Conservation (phyloP, 179 eudicot species). For the Patellifolia procumbens region DNA sequence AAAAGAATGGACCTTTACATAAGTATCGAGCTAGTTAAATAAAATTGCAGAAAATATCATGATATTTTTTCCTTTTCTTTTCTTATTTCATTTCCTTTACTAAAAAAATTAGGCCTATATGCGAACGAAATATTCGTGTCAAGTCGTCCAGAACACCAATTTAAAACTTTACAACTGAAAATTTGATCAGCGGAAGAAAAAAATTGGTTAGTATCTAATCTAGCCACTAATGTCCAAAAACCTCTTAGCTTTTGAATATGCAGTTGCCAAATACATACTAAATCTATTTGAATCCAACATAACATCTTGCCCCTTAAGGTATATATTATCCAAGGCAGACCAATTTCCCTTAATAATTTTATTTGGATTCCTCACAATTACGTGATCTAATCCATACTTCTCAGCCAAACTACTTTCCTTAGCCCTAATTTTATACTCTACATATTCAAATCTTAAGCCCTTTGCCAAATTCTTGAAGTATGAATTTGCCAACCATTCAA, state of each 20-base stretch:
- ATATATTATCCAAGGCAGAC: conserved; percentile 36
- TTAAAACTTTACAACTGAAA: no score
- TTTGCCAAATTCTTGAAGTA: conserved; percentile 37
- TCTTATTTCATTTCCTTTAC: no score
- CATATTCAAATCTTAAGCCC: conserved; percentile 41
- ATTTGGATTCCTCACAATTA: conserved; percentile 33
- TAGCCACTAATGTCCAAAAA: conserved; percentile 29
- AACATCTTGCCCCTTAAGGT: conserved; percentile 45
- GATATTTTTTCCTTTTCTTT: no score
- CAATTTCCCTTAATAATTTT: conserved; percentile 31
- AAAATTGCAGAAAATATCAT: no score
- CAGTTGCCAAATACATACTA: conserved; percentile 29
- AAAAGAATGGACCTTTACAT: no score
- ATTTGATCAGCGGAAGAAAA: no score
- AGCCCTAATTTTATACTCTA: conserved; percentile 35
- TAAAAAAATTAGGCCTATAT: no score
- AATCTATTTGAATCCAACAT: conserved; percentile 35
- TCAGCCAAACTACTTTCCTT: conserved; percentile 42
- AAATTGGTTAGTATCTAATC: neutral
- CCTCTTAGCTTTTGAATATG: conserved; percentile 38
- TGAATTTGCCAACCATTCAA: conserved; percentile 37
- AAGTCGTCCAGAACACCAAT: no score
- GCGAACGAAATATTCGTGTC: no score
- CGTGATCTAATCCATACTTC: conserved; percentile 28
- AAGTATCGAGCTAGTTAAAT: no score